These are phyloP conservation scores for Colletotrichum tanaceti DNA, from an alignment of 2,329 filamentous ascomycete genomes.

Conservation along the genomic window DNA sequence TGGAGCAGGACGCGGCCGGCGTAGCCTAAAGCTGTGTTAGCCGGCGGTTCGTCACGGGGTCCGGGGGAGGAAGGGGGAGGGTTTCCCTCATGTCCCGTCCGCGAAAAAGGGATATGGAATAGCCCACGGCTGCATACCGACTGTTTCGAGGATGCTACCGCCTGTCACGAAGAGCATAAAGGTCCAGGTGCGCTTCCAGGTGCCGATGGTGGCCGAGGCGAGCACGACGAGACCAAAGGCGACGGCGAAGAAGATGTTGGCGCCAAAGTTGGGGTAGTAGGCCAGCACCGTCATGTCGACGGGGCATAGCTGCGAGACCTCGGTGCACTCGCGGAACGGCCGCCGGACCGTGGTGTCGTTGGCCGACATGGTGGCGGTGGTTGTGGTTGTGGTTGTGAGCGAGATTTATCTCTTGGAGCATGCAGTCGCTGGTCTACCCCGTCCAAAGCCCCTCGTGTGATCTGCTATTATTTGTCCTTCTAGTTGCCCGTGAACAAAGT, in stretches of 20 bases:
- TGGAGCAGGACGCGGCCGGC: slow-evolving; percentile 62
- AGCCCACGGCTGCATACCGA: slow-evolving; percentile 52
- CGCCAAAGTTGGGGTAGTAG: slow-evolving; percentile 67
- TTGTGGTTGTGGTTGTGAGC: too few relatives aligned
- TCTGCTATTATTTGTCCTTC: background rate
- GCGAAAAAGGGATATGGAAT: background rate
- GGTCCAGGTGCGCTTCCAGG: slow-evolving; percentile 66
- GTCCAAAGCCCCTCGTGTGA: background rate
- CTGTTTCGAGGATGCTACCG: slow-evolving; percentile 63
- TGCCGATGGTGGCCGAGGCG: slow-evolving; percentile 55
- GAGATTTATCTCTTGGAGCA: background rate
- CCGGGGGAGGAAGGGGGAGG: background rate
- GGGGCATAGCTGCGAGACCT: slow-evolving; percentile 59
- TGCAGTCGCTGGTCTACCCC: background rate
- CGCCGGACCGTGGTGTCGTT: slow-evolving; percentile 31
- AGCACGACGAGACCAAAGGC: slow-evolving; percentile 60
- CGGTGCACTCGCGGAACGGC: slow-evolving; percentile 48
- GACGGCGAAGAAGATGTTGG: slow-evolving; percentile 65
- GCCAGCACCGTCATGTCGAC: slow-evolving; percentile 64
- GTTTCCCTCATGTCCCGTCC: slow-evolving; percentile 14
- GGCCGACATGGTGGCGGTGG: slow-evolving; percentile 24
- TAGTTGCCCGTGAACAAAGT: background rate
- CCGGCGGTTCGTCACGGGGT: background rate
- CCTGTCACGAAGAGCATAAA: slow-evolving; percentile 62
- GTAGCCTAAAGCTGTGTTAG: slow-evolving; percentile 57